A percentile compares a stretch with the other conserved stretches of the same genome.
Conservation (phyloP, 805 yeast species). For the Candida piceae region DNA sequence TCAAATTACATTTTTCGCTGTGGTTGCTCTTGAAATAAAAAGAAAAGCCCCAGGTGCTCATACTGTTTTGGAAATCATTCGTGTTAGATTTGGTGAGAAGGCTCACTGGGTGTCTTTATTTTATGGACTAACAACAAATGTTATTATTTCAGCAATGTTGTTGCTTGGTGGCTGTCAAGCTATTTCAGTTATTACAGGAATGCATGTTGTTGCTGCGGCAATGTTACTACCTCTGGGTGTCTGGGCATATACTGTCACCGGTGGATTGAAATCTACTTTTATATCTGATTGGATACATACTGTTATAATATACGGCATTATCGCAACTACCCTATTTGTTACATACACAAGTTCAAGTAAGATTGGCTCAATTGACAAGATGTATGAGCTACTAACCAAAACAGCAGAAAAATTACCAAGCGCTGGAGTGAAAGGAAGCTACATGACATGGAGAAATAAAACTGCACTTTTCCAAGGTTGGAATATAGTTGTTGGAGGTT, state of each 20-base stretch:
- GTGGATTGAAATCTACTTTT: slow-evolving; percentile 49
- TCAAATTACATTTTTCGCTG: slow-evolving; percentile 33
- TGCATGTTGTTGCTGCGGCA: slow-evolving; percentile 41
- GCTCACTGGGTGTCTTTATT: slow-evolving; percentile 33
- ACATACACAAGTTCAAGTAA: slow-evolving; percentile 25
- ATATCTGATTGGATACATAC: slow-evolving; percentile 49
- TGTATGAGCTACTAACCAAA: slow-evolving; percentile 29
- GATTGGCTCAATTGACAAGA: slow-evolving; percentile 31
- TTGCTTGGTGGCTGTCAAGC: slow-evolving; percentile 42
- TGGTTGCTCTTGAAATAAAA: slow-evolving; percentile 36
- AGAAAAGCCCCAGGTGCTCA: slow-evolving; percentile 38
- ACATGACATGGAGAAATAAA: slow-evolving; percentile 30
- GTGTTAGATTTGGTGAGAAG: slow-evolving; percentile 32
- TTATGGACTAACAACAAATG: slow-evolving; percentile 35
- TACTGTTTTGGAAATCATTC: slow-evolving; percentile 35
- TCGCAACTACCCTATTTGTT: slow-evolving; percentile 23
- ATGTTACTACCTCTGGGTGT: slow-evolving; percentile 44
- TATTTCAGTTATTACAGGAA: slow-evolving; percentile 36
- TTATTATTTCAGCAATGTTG: slow-evolving; percentile 34
- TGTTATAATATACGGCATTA: slow-evolving; percentile 37
- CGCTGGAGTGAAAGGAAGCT: slow-evolving; percentile 27
- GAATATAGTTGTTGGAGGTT: slow-evolving; percentile 29
- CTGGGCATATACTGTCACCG: slow-evolving; percentile 41
- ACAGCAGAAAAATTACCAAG: slow-evolving; percentile 16
- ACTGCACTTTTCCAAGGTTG: slow-evolving; percentile 34